Evolutionary conservation across 768 basidiomycete genomes (phyloP), one percentile per base, ranked within the genome.

Genomic region (Xerocomellus amylosporus): DNA sequence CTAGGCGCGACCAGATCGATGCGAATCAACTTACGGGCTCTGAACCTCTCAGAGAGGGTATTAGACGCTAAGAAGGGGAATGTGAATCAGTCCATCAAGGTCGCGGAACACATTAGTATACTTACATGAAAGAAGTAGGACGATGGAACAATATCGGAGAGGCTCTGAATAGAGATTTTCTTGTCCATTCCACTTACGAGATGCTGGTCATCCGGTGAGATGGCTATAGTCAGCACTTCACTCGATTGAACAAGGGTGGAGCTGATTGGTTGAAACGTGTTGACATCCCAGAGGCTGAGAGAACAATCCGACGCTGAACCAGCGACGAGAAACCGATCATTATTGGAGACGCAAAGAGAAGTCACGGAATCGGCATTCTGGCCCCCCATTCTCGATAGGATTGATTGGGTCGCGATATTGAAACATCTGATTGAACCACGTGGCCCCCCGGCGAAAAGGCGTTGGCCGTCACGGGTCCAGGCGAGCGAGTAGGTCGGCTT

Each of bases 381-480:
- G 36, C 33, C 22, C 5, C 20, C 40, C 10, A 43, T 14, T 20
- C 19, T 36, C 4, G 37, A 38, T 30, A 33, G 5, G 12, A 31
- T 19, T 4, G 38, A 26, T 20, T 15, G 12, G 12, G 43, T 46
- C 2, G 17, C 4, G 8, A 39, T 17, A 19, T 52, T 17, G 36
- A 60, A 49, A 40, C 42, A 49, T n/a, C 51, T 49, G 15, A 55
- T 39, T 4, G 53, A 52, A 30, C 57, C 59, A 20, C 26, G 39
- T 5, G 53, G 44, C 1, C 54, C 54, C 1, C 53, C 59, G 19
- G 56, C 53, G 33, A 60, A 60, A 19, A 58, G 51, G 6, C 36
- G 50, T 19, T 10, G 53, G 8, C 51, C 47, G 13, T 53, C 57
- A 20, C 6, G 5, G 14, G 50, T 50, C 57, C 59, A 58, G 12